Base-by-base conservation (phyloP, 2,329 filamentous ascomycete genomes). In the Rhinocladiella similis region DNA sequence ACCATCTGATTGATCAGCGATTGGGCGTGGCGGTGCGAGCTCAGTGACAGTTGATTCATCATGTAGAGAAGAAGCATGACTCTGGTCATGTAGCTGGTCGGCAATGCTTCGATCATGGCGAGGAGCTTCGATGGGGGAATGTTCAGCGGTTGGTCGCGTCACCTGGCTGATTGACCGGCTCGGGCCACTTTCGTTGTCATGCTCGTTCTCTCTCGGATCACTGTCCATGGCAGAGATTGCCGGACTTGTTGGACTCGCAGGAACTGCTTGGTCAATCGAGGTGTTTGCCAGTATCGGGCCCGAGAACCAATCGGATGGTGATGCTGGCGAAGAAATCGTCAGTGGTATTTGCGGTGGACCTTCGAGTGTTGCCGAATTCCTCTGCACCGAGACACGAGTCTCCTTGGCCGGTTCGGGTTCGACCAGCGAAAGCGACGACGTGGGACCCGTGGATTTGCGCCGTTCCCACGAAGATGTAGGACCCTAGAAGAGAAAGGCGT, bases 401-500 rank as follows among this genome's bases (percentile, higher is more conserved):
- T 59, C 56, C 45, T 55, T 55, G 25, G 52, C 10, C 29, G 29
- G 47, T 48, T 56, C 55, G 16, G 54, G 25, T 33, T 62, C 56
- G 56, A 36, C 47, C 1, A 51, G 6, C 5, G 29, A 33, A 33
- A 33, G 50, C 33, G 49, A 41, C 38, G 38, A 19, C 4, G 5
- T 22, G 25, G 51, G 42, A 22, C 54, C 56, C n/a, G 59, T 50
- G 19, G 55, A 59, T 47, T 56, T 59, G 29, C 46, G 54, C 49
- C 59, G 61, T 41, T 19, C 49, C 10, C 6, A 41, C 38, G 39
- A 42, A 18, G 56, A 51, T 38, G 54, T 33, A 33, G 29, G 48
- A 29, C 58, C 63, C 61, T 63, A 63, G 25, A 61, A 49, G 25
- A 59, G 25, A 59, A 50, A 59, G 19, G 19, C 47, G 61, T 65